A percentile compares a stretch with the other conserved stretches of the same genome.
Conservation (phyloP, 306 rosid genomes). For the Quercus rubra region DNA sequence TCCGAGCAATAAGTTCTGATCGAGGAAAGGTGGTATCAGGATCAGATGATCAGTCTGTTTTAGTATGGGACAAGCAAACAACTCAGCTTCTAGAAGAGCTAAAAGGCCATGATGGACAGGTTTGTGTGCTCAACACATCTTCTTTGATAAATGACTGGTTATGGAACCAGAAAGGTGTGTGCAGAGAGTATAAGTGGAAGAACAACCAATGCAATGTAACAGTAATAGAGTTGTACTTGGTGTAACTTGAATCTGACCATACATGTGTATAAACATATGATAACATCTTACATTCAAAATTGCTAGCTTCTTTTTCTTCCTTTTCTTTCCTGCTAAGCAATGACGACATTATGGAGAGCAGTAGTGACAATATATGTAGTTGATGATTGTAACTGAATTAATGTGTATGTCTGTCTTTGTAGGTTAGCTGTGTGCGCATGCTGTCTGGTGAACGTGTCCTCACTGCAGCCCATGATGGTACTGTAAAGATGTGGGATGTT, state of each 20-base stretch:
- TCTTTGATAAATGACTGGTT: background rate
- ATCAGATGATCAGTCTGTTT: slow-evolving; percentile 87
- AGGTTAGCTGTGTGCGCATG: slow-evolving; percentile 96
- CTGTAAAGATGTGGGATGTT: slow-evolving; percentile 99
- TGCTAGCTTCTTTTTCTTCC: background rate
- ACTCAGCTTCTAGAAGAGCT: slow-evolving; percentile 98
- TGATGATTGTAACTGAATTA: slow-evolving; percentile 30
- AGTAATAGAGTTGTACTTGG: too few species aligned
- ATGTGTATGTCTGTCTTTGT: slow-evolving; percentile 25
- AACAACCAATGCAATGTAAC: background rate
- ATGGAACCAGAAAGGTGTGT: background rate
- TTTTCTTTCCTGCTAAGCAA: background rate
- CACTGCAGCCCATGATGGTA: slow-evolving; percentile 94
- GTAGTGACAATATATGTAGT: slow-evolving; percentile 7
- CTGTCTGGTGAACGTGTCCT: slow-evolving; percentile 98
- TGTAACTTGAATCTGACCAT: too few species aligned
- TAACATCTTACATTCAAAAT: background rate
- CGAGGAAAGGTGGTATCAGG: slow-evolving; percentile 94
- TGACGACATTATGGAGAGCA: slow-evolving; percentile 14
- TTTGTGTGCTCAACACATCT: slow-evolving; percentile 9
- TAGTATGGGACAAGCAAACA: slow-evolving; percentile 98
- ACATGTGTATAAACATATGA: background rate
- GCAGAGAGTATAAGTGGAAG: background rate
- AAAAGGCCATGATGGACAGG: slow-evolving; percentile 96
- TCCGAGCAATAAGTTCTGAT: slow-evolving; percentile 94